Base-by-base conservation (phyloP, 2,329 filamentous ascomycete genomes). In the Pyrenochaeta sp. region DNA sequence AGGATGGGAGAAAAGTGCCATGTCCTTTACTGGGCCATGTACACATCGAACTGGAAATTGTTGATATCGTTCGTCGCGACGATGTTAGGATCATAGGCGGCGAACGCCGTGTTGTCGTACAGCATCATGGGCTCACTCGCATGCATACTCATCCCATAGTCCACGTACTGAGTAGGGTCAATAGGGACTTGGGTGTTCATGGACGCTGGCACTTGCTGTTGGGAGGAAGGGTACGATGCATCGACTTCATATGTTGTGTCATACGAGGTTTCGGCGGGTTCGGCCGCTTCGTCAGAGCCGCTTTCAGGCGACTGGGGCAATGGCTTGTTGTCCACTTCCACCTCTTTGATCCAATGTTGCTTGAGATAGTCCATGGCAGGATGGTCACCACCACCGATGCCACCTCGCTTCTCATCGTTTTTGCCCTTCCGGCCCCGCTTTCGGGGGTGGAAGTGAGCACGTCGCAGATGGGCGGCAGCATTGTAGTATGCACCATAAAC, bases 401-500 rank as follows among this genome's bases (percentile, higher is more conserved):
- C 86, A 48, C 86, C 86, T 47, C 86, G 80, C 66, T 85, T 83
- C 75, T 88, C 84, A 60, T 84, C 85, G 56, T 84, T 83, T 71
- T 86, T 86, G 46, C 83, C 83, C 67, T 80, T 80, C 48, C 85
- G 79, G 8, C 85, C 86, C 24, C 85, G 81, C 72, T 86, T 85
- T 65, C 85, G 84, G 1, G 86, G 89, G 72, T 90, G 91, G 83
- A 97, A 98, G 75, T 98, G 94, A 0, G 90, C 90, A 49, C 94
- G 88, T 42, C 93, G 86, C 8, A 98, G 84, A 74, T 98, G 94
- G 0, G 93, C 94, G 0, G 93, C 93, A 0, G 93, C 94, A 70
- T 98, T 98, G 80, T 98, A 97, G 79, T 97, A 95, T 15, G 91
- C 91, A 3, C 91, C 91, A 68, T 98, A 98, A 57, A 86, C 85